Conservation (phyloP, 2,329 filamentous ascomycete genomes). For the Trichoderma simmonsii region DNA sequence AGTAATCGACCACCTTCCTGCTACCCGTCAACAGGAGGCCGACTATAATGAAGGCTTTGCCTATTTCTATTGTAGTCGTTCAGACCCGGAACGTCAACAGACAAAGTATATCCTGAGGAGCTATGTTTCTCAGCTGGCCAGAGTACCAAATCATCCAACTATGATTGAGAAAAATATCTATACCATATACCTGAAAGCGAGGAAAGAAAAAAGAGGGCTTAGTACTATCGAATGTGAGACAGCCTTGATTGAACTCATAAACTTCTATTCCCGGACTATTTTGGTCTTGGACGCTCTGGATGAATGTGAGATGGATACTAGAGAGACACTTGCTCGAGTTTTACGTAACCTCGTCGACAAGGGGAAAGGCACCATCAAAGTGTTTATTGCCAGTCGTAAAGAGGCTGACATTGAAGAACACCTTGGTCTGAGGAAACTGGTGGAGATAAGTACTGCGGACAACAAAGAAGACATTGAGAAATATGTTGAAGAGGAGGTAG, state of each 20-base stretch:
- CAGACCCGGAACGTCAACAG: background rate
- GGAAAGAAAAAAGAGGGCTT: background rate
- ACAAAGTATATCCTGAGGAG: background rate
- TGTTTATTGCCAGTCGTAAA: background rate
- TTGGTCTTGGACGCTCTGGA: background rate
- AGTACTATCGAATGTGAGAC: background rate
- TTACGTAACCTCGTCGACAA: background rate
- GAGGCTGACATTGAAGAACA: background rate
- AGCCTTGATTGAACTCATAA: background rate
- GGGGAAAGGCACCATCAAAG: background rate
- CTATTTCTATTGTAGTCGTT: background rate
- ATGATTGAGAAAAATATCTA: background rate
- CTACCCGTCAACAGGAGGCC: accelerated
- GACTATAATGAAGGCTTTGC: background rate
- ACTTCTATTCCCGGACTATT: background rate
- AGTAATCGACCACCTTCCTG: background rate
- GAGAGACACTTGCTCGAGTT: background rate
- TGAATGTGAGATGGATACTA: background rate
- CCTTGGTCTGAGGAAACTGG: background rate
- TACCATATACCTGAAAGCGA: background rate
- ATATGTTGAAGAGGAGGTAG: background rate
- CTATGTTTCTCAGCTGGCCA: background rate
- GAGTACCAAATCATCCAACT: background rate
- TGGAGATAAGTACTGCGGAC: background rate
- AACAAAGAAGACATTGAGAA: background rate